Evolutionary conservation across 495 filamentous ascomycete species (phyloP), one percentile per base, ranked within the genome.

Genomic region (Immersiella caudata): DNA sequence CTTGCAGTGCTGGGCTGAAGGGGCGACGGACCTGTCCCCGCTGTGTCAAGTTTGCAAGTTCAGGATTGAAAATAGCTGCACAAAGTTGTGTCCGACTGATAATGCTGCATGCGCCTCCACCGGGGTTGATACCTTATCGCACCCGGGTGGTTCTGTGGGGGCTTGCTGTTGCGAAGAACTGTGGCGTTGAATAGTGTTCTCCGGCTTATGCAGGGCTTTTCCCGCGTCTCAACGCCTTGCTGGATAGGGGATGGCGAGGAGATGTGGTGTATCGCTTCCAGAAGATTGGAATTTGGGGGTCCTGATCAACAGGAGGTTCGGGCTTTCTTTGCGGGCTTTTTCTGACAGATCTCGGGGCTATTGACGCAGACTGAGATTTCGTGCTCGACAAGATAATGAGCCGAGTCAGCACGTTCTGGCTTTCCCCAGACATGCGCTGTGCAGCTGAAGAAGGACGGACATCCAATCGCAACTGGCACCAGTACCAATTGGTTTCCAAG

Each of bases 131-230:
- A 14, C 16, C 40, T 46, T 46, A 46, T 46, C 40, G 29, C 29
- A 33, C 29, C 29, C 29, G 29, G 29, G 29, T 33, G 29, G 29
- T 8, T 33, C 29, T 33, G 29, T 33, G 29, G 29, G 29, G 29
- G 29, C 29, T 33, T 33, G 4, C 8, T 8, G 8, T 3, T 33
- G 4, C 4, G 8, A 33, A 33, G 29, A 33, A 4, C 29, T 61
- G 25, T 36, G 58, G 58, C 58, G 35, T 46, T 61, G 58, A 61
- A 61, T 61, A 61, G 35, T 22, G 40, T 22, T 21, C 12, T 27
- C 58, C 8, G 29, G 58, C 14, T 36, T 7, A 61, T 61, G 58
- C 58, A 20, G n/a, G 1, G 29, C 22, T 21, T 46, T 22, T 20
- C 29, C 21, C 40, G 40, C 6, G 16, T 2, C 11, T 18, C 11